Evolutionary conservation across 116 monocot species (phyloP).

Genomic region (Thalassia testudinum): DNA sequence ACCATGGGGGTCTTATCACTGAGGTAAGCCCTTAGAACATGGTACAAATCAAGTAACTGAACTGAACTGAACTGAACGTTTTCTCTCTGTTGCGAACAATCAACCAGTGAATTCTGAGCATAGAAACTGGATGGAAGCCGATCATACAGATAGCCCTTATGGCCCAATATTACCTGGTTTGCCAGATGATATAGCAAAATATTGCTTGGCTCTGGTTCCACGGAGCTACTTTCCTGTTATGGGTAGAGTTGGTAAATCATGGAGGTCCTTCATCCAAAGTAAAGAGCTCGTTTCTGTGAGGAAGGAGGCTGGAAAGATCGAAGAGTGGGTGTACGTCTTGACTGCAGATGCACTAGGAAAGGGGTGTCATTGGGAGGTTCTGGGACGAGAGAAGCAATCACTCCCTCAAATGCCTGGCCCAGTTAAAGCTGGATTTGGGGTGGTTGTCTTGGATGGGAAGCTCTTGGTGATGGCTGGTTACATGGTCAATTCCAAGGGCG

Average conservation of each 20-base stretch:
- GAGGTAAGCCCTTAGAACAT: not conserved
- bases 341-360: slow-evolving; percentile 43
- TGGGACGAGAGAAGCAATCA: slow-evolving; percentile 13
- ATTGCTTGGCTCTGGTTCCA: slow-evolving; percentile 70
- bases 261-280: slow-evolving; percentile 67
- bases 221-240: slow-evolving; percentile 34
- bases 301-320: slow-evolving; percentile 52
- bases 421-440: slow-evolving; percentile 58
- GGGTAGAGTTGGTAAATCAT: slow-evolving; percentile 57
- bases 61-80: slow-evolving; percentile 7
- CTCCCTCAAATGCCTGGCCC: slow-evolving; percentile 85
- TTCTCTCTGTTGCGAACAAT: slow-evolving; percentile 14
- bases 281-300: slow-evolving; percentile 59
- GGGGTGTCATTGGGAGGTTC: slow-evolving; percentile 67
- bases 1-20: too few relatives aligned
- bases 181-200: slow-evolving; percentile 75
- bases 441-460: slow-evolving; percentile 55
- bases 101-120: slow-evolving; percentile 9
- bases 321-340: slow-evolving; percentile 75
- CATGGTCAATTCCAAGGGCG: slow-evolving; percentile 18
- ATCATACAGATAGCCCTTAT: slow-evolving; percentile 13
- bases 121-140: slow-evolving; percentile 4
- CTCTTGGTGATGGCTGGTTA: slow-evolving; percentile 71
- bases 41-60: not conserved
- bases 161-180: slow-evolving; percentile 61